These are phyloP conservation scores for Lipomyces kockii DNA, from an alignment of 805 yeast species.

Conservation along the genomic window DNA sequence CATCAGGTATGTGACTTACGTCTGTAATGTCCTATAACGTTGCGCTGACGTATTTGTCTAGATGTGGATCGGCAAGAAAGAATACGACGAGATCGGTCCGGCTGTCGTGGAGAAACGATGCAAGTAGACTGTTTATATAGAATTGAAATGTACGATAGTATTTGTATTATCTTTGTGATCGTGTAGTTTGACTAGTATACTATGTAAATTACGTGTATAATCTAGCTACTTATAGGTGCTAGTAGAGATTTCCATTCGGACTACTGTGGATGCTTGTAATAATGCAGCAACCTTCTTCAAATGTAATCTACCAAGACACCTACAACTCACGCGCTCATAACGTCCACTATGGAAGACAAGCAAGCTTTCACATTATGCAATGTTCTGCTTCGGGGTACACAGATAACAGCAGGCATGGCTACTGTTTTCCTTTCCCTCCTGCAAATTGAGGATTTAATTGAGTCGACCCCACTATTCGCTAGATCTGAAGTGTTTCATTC, in stretches of 20 bases:
- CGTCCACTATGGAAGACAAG: not conserved
- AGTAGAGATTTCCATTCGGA: not conserved
- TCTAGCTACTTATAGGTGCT: not conserved
- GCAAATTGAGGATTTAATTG: slow-evolving; percentile 13
- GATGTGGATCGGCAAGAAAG: slow-evolving; percentile 62
- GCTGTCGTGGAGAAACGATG: slow-evolving; percentile 48
- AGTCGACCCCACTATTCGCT: slow-evolving; percentile 1
- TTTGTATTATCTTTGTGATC: not conserved
- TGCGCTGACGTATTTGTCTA: slow-evolving; percentile 6
- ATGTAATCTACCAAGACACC: not conserved
- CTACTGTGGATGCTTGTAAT: not conserved
- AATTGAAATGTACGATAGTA: slow-evolving; percentile 18
- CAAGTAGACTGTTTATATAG: slow-evolving; percentile 37
- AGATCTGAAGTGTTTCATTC: slow-evolving; percentile 10
- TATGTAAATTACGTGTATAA: slow-evolving; percentile 5
- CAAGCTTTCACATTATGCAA: slow-evolving; percentile 4
- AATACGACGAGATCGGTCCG: slow-evolving; percentile 66
- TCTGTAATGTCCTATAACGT: not conserved
- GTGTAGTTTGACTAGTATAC: not conserved
- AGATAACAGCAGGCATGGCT: slow-evolving; percentile 6
- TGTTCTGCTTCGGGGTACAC: slow-evolving; percentile 13
- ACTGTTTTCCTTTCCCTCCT: slow-evolving; percentile 6
- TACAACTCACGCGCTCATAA: not conserved
- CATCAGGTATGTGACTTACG: slow-evolving; percentile 50
- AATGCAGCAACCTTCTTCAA: not conserved